These are phyloP conservation scores for Raphanus sativus DNA, from an alignment of 345 rosid species.

Conservation along the genomic window DNA sequence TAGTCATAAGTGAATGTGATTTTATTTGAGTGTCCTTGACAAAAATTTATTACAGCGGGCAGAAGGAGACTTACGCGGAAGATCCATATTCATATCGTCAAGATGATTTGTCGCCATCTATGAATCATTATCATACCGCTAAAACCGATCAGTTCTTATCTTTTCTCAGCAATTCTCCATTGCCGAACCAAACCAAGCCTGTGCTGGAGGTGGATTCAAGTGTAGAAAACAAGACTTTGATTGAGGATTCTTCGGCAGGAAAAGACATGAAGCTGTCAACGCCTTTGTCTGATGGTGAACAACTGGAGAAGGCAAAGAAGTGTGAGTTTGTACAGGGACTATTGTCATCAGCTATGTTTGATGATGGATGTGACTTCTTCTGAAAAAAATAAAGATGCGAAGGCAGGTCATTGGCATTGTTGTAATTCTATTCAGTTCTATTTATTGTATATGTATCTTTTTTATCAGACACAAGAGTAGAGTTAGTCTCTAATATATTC, in stretches of 20 bases:
- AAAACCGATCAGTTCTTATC: slow-evolving; percentile 26
- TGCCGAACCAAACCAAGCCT: slow-evolving; percentile 26
- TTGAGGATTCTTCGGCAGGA: not conserved
- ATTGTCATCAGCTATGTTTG: slow-evolving; percentile 59
- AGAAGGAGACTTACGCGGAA: slow-evolving; percentile 27
- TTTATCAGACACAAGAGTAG: slow-evolving; percentile 7
- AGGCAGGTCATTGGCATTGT: slow-evolving; percentile 26
- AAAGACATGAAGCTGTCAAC: slow-evolving; percentile 14
- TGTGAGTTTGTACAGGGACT: slow-evolving; percentile 69
- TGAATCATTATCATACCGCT: slow-evolving; percentile 6
- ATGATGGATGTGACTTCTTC: slow-evolving; percentile 35
- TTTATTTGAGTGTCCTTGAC: slow-evolving; percentile 29
- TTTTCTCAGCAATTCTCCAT: slow-evolving; percentile 24
- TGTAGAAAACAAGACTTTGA: not conserved
- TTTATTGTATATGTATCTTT: slow-evolving; percentile 8
- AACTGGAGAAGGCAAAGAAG: slow-evolving; percentile 59
- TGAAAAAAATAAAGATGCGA: slow-evolving; percentile 7
- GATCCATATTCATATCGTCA: slow-evolving; percentile 31
- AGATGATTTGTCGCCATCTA: slow-evolving; percentile 5
- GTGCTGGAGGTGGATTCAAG: slow-evolving; percentile 20
- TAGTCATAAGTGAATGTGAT: not conserved
- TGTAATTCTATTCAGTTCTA: slow-evolving; percentile 19
- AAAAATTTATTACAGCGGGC: slow-evolving; percentile 22
- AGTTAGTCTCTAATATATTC: not conserved
- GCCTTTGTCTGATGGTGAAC: slow-evolving; percentile 55